Conservation (phyloP, 148 eudicot species). For the Camellia japonica region DNA sequence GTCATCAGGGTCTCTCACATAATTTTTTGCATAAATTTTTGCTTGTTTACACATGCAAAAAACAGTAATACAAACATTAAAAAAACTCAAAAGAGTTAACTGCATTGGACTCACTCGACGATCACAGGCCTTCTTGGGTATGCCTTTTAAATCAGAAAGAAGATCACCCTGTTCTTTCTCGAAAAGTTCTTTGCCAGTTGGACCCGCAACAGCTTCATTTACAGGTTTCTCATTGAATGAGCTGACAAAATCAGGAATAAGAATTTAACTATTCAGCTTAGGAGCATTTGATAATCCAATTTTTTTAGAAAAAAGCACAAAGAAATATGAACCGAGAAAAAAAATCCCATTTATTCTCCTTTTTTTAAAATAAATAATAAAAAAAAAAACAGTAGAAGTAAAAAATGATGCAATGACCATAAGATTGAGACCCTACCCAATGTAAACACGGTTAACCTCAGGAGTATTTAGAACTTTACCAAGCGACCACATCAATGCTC, state of each 20-base stretch:
- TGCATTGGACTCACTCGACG: constrained; percentile 57
- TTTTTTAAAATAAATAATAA: too few relatives aligned
- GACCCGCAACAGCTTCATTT: constrained; percentile 59
- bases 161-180: constrained; percentile 98
- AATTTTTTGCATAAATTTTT: background rate
- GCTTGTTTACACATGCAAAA: background rate
- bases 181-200: constrained; percentile 86
- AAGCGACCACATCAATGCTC: constrained; percentile 99
- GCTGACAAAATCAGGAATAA: constrained; percentile 32
- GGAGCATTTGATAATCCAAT: background rate
- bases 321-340: background rate
- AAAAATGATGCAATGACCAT: background rate
- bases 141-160: constrained; percentile 78
- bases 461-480: constrained; percentile 98
- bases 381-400: background rate
- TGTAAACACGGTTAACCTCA: constrained; percentile 92
- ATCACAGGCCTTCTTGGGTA: constrained; percentile 98
- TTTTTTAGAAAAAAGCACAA: background rate
- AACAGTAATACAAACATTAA: background rate
- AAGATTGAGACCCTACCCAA: constrained; percentile 57
- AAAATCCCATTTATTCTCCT: too few relatives aligned
- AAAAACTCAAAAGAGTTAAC: background rate
- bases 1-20: background rate
- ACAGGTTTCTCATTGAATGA: constrained; percentile 96
- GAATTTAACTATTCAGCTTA: background rate